Base-by-base conservation (phyloP, 163 green algal genomes). In the Scenedesmus sp. region DNA sequence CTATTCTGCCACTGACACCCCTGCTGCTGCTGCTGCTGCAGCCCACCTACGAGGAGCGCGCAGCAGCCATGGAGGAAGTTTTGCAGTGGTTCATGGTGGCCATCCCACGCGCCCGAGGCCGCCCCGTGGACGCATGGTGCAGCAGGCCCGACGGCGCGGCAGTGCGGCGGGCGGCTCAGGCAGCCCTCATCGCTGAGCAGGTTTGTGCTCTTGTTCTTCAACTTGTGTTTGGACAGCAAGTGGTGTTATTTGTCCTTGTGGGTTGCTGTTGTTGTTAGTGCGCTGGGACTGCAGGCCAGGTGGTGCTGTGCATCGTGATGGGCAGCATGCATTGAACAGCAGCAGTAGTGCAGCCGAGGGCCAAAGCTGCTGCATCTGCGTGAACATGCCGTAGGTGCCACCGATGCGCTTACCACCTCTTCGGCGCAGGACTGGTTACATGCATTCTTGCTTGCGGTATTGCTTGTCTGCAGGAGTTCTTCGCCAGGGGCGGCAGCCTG, bases 1-100 rank as follows among this genome's bases (percentile, higher is more conserved):
- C 96, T 26, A 26, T 26, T 26, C 26, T 26, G 26, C 26, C 26
- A 16, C 73, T 15, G 2, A 54, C n/a, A 56, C 73, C 23, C 4
- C 16, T 56, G n/a, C 23, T 56, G 23, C 12, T 54, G 10, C 6
- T 13, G 26, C 6, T 34, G 66, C 16, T 94, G 67, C 76, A 87
- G 85, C 81, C 86, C 18, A 91, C 94, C 13, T 92, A 94, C 23
- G 86, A 91, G 54, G 84, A 92, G 76, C 92, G 96, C 4, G 94
- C 95, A 10, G 86, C 74, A 18, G 88, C 92, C 9, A 23, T 91
- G 20, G 93, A 96, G 0, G 85, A 94, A 46, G 52, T 94, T 57
- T 52, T 98, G 56, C 90, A 86, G 77, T 88, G 92, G 66, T 99
- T 99, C 89, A 94, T 96, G 84, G 99, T 98, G 88, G 95, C 92